A percentile compares a stretch with the other conserved stretches of the same genome.
phyloP scores from a whole-genome alignment of 495 filamentous ascomycete species.

The Lasiosphaeria ovina region DNA sequence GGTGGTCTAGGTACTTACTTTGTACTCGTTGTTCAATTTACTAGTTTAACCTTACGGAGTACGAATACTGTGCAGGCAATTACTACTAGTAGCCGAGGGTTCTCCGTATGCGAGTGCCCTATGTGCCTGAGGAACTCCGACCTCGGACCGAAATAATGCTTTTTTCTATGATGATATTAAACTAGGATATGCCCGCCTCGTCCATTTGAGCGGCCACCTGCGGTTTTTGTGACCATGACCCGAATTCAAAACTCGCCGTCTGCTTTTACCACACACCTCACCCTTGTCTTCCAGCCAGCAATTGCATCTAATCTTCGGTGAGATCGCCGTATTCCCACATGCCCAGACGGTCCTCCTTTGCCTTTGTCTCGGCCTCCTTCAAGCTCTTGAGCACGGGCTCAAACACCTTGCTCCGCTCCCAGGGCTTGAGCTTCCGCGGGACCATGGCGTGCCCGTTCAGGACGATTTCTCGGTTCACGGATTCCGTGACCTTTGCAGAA shows the following conservation, averaged over 20 bases:
- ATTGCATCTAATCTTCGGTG: constrained; percentile 67
- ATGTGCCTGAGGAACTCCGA: no score
- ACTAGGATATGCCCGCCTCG: neutral
- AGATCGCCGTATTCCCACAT: constrained; percentile 99
- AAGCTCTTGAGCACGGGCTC: constrained; percentile 67
- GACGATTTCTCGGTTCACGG: constrained; percentile 82
- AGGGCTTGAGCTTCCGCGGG: constrained; percentile 80
- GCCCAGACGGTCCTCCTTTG: constrained; percentile 72
- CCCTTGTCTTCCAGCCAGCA: neutral
- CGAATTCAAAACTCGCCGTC: no score
- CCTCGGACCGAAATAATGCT: neutral
- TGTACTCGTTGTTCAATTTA: no score
- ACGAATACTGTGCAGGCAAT: no score
- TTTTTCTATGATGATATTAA: constrained; percentile 9
- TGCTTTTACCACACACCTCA: neutral
- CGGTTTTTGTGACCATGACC: neutral
- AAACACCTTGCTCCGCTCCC: constrained; percentile 70
- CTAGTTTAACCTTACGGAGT: no score
- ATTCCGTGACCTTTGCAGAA: constrained; percentile 50
- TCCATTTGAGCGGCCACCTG: neutral
- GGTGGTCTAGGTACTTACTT: no score
- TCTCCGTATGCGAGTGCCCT: no score
- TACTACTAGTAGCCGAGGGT: no score
- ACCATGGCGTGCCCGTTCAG: constrained; percentile 85
- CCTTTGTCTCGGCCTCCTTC: constrained; percentile 65